A percentile compares a stretch with the other conserved stretches of the same genome.
Conservation (phyloP, 331 rosid species). For the Quercus lobata region DNA sequence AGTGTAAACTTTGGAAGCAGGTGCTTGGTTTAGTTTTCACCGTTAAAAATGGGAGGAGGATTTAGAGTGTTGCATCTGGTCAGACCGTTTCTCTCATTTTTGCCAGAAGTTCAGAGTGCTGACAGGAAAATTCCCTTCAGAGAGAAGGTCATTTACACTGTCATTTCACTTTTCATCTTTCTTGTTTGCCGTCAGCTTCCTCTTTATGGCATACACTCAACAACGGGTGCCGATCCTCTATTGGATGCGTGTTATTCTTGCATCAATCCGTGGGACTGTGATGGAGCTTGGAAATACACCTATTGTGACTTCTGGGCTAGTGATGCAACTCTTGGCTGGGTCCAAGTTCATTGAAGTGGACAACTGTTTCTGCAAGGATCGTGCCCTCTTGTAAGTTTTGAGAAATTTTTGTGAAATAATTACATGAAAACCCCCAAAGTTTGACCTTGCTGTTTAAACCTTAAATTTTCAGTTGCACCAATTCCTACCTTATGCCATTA, state of each 20-base stretch:
- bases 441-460: no score
- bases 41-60: constrained; percentile 33
- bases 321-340: no score
- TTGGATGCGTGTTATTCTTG: constrained; percentile 49
- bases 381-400: no score
- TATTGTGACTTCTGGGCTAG: no score
- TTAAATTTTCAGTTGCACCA: no score
- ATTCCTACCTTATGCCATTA: no score
- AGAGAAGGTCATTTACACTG: constrained; percentile 39
- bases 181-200: constrained; percentile 53
- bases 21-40: background rate
- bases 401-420: no score
- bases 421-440: no score
- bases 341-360: no score
- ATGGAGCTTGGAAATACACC: no score
- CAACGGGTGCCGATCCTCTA: constrained; percentile 50
- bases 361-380: no score
- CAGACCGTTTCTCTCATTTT: constrained; percentile 36
- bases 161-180: constrained; percentile 36
- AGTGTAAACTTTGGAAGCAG: background rate
- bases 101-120: constrained; percentile 41
- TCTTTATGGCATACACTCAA: constrained; percentile 45
- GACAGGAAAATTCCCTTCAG: constrained; percentile 37
- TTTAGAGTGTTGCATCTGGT: constrained; percentile 46
- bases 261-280: no score